Base-by-base conservation (phyloP, 257 asterid genomes). In the Phtheirospermum japonicum region DNA sequence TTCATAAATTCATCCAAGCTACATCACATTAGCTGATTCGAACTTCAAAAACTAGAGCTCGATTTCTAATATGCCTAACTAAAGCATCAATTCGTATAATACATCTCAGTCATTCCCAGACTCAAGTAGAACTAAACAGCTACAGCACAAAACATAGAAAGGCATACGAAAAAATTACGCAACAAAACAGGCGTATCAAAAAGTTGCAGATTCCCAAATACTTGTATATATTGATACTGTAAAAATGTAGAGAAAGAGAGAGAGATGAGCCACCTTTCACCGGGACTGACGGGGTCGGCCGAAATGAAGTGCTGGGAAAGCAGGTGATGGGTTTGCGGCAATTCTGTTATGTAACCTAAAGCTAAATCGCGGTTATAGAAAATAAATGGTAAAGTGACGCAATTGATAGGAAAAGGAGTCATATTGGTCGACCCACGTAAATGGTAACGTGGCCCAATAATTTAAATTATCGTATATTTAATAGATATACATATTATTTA, bases 1-100 rank as follows among this genome's bases (percentile, higher is more conserved):
- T 54, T 54, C 63, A 37, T 13, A 6, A n/a, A 28, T n/a, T 65
- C 34, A n/a, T 26, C 19, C 10, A 37, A 23, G 8, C 34, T 30
- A 3, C 2, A n/a, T 55, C 65, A 48, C 28, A 16, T 9, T 18
- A 5, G 64, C 39, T 13, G 31, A 43, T 10, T 39, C 30, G 54
- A 56, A 37, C 54, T 20, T 56, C 19, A n/a, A 57, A 54, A 63
- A 36, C 40, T 45, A 56, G 31, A 64, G 28, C 11, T 49, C 64
- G 5, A 14, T 53, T 39, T 42, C 11, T 3, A 48, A 12, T 4
- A 9, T 31, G 26, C 7, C 19, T 30, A 26, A 45, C n/a, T 37
- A 50, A 33, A 32, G 31, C 68, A 36, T 26, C 9, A 12, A 17
- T 30, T 56, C 37, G 10, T 26, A 10, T 23, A 39, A 11, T n/a